These are phyloP conservation scores for Paramecium sexaurelia DNA, from an alignment of 73 alveolate species.

Conservation along the genomic window DNA sequence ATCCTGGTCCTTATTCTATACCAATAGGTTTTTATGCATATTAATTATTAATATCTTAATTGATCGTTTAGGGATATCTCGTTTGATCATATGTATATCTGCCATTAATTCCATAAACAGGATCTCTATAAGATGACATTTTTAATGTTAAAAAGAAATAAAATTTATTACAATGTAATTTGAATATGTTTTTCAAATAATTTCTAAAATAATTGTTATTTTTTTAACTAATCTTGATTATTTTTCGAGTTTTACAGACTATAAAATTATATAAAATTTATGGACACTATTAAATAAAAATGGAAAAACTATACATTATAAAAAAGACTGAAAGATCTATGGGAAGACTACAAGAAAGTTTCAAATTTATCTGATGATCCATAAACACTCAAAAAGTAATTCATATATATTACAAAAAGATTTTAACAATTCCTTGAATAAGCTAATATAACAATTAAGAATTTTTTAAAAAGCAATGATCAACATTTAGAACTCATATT, in stretches of 20 bases:
- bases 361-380: slow-evolving; percentile 26
- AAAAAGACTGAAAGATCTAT: slow-evolving; percentile 31
- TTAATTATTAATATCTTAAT: background rate
- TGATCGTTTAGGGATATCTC: background rate
- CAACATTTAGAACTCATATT: background rate
- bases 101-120: background rate
- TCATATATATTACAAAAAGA: background rate
- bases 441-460: slow-evolving; percentile 15
- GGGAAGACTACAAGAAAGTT: slow-evolving; percentile 43
- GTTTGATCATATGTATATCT: background rate
- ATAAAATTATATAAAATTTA: background rate
- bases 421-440: slow-evolving; percentile 32
- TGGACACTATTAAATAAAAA: slow-evolving; percentile 50
- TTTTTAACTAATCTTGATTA: background rate
- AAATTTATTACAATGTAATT: background rate
- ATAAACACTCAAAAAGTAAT: slow-evolving; percentile 17
- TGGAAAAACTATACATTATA: slow-evolving; percentile 35
- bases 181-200: background rate
- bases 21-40: background rate
- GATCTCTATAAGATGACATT: background rate
- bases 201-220: background rate
- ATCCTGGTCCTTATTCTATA: background rate
- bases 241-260: background rate
- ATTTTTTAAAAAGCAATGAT: slow-evolving; percentile 1
- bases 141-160: background rate